Percentiles rank a stretch among this genome's conserved stretches.
phyloP scores from a whole-genome alignment of 352 stramenopile species.

The Globisporangium carolinianum region DNA sequence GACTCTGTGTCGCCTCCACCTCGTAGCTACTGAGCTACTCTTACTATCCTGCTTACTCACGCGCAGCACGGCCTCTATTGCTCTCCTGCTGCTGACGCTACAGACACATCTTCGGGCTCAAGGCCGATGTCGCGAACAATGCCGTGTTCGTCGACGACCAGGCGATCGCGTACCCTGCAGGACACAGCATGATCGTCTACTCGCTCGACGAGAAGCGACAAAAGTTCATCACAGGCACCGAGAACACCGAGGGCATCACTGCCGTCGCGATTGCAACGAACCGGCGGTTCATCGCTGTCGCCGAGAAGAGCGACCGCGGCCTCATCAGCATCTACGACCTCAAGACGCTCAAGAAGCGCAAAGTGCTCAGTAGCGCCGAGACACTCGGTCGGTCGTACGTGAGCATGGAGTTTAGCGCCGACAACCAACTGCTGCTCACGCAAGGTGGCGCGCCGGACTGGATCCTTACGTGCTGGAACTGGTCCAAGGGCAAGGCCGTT shows the following conservation, averaged over 20 bases:
- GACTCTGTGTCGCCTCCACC: too few relatives aligned
- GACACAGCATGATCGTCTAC: constrained; percentile 85
- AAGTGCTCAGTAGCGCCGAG: constrained; percentile 78
- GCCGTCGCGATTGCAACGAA: constrained; percentile 60
- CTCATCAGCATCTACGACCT: constrained; percentile 86
- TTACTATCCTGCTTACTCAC: not conserved
- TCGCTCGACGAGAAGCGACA: constrained; percentile 89
- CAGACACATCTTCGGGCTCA: constrained; percentile 89
- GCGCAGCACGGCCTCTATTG: not conserved
- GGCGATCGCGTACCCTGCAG: constrained; percentile 77
- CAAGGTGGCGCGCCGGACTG: constrained; percentile 81
- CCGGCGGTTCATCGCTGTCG: constrained; percentile 69
- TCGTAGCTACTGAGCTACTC: not conserved
- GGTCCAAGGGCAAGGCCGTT: constrained; percentile 87
- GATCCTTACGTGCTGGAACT: constrained; percentile 90
- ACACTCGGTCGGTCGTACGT: constrained; percentile 59
- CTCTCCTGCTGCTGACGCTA: too few relatives aligned
- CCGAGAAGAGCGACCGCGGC: constrained; percentile 61
- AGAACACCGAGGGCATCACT: constrained; percentile 69
- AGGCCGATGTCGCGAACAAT: constrained; percentile 76
- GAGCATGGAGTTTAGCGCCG: constrained; percentile 84
- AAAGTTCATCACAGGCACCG: constrained; percentile 81
- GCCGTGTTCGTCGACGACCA: constrained; percentile 83
- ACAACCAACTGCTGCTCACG: constrained; percentile 88
- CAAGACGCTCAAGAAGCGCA: constrained; percentile 87